Conservation (phyloP, 2,329 filamentous ascomycete genomes). For the Paracamarosporium sp. region DNA sequence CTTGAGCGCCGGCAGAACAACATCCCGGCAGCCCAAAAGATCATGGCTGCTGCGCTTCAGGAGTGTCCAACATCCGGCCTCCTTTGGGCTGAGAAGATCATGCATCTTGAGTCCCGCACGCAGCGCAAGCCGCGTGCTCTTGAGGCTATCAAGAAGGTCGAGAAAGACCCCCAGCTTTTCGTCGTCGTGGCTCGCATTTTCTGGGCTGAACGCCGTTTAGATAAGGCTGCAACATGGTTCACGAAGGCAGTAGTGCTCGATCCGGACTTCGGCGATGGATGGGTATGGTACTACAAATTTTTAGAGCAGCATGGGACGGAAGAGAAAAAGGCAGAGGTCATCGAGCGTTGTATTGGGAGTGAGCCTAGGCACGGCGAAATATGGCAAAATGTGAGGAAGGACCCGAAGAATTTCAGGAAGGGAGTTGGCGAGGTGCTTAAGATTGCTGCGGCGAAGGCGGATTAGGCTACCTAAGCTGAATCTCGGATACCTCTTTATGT, state of each 20-base stretch:
- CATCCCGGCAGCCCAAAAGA: constrained; percentile 79
- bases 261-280: constrained; percentile 86
- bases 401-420: constrained; percentile 79
- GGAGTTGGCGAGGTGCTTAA: constrained; percentile 81
- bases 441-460: constrained; percentile 69
- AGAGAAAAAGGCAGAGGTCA: constrained; percentile 86
- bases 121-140: constrained; percentile 90
- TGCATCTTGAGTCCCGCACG: constrained; percentile 88
- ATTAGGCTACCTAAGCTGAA: no score
- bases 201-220: constrained; percentile 89
- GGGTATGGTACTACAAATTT: constrained; percentile 99
- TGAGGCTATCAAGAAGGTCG: constrained; percentile 96
- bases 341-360: constrained; percentile 78
- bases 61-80: constrained; percentile 87
- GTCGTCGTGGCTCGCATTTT: constrained; percentile 94
- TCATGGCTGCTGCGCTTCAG: constrained; percentile 93
- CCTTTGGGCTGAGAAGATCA: constrained; percentile 93
- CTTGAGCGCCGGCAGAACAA: constrained; percentile 90
- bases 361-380: constrained; percentile 93
- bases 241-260: constrained; percentile 92
- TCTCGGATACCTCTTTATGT: no score
- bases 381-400: constrained; percentile 87
- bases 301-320: constrained; percentile 89
- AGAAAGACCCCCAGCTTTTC: constrained; percentile 88
- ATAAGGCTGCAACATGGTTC: constrained; percentile 97